Evolutionary conservation across 2,329 filamentous ascomycete species (phyloP).

Genomic region (Macrophomina phaseolina): DNA sequence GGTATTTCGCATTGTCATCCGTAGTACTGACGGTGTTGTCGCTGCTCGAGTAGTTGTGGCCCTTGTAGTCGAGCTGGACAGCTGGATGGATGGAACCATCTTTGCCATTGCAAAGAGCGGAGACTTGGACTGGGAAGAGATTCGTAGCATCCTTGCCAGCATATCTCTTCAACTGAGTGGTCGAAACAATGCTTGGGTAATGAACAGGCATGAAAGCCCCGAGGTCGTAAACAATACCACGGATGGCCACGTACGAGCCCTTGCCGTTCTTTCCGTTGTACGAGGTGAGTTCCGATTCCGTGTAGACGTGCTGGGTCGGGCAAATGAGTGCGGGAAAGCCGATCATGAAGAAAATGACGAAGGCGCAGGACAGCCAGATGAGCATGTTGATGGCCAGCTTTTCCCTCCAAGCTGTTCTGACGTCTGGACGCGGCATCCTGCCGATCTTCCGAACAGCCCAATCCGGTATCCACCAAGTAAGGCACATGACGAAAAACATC

Average conservation of each 20-base stretch:
- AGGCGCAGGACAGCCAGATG: conserved; percentile 85
- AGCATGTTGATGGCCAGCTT: conserved; percentile 98
- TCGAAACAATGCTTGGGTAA: conserved; percentile 71
- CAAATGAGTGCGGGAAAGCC: conserved; percentile 87
- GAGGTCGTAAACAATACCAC: conserved; percentile 88
- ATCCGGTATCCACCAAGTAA: conserved; percentile 90
- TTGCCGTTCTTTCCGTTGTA: conserved; percentile 73
- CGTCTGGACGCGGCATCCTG: conserved; percentile 88
- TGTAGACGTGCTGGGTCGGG: conserved; percentile 88
- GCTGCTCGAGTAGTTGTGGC: conserved; percentile 74
- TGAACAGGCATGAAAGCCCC: conserved; percentile 74
- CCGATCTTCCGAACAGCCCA: conserved; percentile 78
- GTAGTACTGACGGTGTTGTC: conserved; percentile 67
- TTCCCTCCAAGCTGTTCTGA: conserved; percentile 92
- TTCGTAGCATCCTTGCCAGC: conserved; percentile 85
- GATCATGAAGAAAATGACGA: conserved; percentile 87
- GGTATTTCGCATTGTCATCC: conserved; percentile 80
- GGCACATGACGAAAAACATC: conserved; percentile 79
- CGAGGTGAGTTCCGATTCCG: conserved; percentile 72
- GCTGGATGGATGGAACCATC: conserved; percentile 69
- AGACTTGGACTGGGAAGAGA: conserved; percentile 93
- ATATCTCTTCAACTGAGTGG: conserved; percentile 74
- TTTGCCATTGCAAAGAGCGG: conserved; percentile 82
- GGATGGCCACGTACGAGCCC: conserved; percentile 76
- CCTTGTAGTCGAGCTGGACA: conserved; percentile 85